These are phyloP conservation scores for Butyriboletus loyo DNA, from an alignment of 768 basidiomycete genomes.

Conservation along the genomic window DNA sequence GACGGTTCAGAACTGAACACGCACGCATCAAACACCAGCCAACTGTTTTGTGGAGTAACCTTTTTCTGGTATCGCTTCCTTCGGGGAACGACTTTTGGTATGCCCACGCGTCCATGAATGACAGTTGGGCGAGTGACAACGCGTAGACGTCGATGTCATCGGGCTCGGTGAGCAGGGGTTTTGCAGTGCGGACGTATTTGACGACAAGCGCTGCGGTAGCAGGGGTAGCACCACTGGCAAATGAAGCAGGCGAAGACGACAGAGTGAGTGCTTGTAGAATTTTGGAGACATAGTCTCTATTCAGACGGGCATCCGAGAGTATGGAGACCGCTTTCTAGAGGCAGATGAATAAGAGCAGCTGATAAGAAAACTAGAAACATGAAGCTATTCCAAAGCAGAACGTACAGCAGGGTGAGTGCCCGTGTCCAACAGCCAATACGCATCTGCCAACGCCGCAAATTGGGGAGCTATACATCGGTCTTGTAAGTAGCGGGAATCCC, in stretches of 20 bases:
- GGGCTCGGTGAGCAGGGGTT: constrained; percentile 66
- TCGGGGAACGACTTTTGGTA: constrained; percentile 73
- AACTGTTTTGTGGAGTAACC: constrained; percentile 56
- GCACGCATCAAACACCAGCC: constrained; percentile 69
- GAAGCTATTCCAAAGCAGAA: constrained; percentile 8
- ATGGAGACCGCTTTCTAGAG: constrained; percentile 64
- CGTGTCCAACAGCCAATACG: constrained; percentile 80
- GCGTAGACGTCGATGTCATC: constrained; percentile 70
- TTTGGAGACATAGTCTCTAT: constrained; percentile 75
- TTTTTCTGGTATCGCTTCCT: constrained; percentile 45
- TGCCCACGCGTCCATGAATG: constrained; percentile 70
- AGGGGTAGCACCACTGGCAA: constrained; percentile 8
- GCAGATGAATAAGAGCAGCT: neutral
- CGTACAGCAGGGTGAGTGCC: constrained; percentile 63
- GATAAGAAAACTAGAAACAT: neutral
- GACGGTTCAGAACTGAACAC: constrained; percentile 27
- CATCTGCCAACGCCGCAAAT: constrained; percentile 72
- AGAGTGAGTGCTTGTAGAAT: constrained; percentile 58
- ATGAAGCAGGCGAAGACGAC: constrained; percentile 40
- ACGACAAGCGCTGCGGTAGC: constrained; percentile 47
- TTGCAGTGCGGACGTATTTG: constrained; percentile 72
- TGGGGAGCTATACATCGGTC: constrained; percentile 71
- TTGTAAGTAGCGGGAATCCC: constrained; percentile 41
- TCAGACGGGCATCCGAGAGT: constrained; percentile 71
- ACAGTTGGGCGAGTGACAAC: constrained; percentile 61